phyloP scores from a whole-genome alignment of 768 basidiomycete genomes.

The Tylopilus subfusipes region DNA sequence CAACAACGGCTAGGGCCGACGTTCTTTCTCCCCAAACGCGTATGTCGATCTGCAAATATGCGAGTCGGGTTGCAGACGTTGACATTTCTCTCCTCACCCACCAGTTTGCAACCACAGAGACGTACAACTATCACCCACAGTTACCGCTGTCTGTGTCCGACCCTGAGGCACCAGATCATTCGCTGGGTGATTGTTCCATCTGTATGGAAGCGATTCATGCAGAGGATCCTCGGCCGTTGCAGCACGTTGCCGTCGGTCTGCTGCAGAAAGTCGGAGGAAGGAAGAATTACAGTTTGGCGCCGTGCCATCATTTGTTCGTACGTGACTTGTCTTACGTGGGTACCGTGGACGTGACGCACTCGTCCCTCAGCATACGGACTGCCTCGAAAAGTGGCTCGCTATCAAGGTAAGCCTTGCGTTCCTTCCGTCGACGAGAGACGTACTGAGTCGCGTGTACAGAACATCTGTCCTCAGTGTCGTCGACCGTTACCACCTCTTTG shows the following conservation, averaged over 20 bases:
- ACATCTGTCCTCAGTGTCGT: conserved; percentile 90
- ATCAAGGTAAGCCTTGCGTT: conserved; percentile 51
- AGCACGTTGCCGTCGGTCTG: conserved; percentile 37
- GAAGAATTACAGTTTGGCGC: conserved; percentile 79
- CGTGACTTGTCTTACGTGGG: conserved; percentile 24
- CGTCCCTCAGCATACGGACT: conserved; percentile 68
- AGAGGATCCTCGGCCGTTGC: conserved; percentile 40
- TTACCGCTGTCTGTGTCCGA: conserved; percentile 58
- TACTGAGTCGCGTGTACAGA: conserved; percentile 39
- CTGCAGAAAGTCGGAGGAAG: conserved; percentile 37
- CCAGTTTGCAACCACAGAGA: conserved; percentile 57
- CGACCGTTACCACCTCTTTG: conserved; percentile 78
- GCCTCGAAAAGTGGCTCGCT: conserved; percentile 81
- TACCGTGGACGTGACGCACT: background rate
- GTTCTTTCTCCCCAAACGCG: conserved; percentile 77
- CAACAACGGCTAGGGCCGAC: conserved; percentile 77
- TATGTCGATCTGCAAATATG: conserved; percentile 31
- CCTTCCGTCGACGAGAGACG: background rate
- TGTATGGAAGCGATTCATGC: conserved; percentile 85
- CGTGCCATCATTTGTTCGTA: conserved; percentile 87
- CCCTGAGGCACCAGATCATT: conserved; percentile 69
- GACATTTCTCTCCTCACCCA: background rate
- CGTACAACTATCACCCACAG: conserved; percentile 84
- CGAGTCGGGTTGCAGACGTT: background rate
- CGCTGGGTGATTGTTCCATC: conserved; percentile 85